phyloP scores from a whole-genome alignment of 2,329 filamentous ascomycete species.

The Colletotrichum sp. region DNA sequence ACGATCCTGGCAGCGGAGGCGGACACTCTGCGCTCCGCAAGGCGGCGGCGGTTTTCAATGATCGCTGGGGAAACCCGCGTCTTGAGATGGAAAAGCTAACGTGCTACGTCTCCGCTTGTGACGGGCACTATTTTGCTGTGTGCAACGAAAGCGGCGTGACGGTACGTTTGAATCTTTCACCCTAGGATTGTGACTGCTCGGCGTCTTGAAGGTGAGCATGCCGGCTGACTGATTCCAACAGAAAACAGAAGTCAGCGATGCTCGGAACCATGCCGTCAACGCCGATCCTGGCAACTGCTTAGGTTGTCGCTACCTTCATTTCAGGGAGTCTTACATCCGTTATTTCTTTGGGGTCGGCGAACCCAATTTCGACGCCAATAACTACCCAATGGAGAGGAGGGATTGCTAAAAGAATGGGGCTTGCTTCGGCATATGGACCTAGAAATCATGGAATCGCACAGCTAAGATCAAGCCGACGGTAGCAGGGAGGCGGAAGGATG shows the following conservation, averaged over 20 bases:
- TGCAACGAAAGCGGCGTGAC: neutral
- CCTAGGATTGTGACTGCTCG: too few relatives aligned
- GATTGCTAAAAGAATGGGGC: neutral
- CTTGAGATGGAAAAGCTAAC: neutral
- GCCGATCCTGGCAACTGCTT: neutral
- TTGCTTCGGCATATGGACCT: neutral
- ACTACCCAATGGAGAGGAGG: neutral
- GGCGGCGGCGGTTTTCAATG: neutral
- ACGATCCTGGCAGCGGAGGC: neutral
- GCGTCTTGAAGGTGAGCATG: too few relatives aligned
- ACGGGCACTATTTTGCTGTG: neutral
- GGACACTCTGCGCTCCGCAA: neutral
- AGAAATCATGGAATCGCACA: neutral
- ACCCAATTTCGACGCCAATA: neutral
- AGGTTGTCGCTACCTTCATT: neutral
- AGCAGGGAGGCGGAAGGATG: neutral
- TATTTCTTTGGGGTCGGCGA: neutral
- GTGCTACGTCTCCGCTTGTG: neutral
- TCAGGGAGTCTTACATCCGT: neutral
- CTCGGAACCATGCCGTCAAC: neutral
- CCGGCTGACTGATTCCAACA: neutral
- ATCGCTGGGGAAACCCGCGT: neutral
- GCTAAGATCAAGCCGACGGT: neutral
- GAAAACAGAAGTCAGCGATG: neutral
- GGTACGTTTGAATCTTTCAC: neutral